Evolutionary conservation across 768 basidiomycete genomes (phyloP).

Genomic region (Cantharellus cinnabarinus): DNA sequence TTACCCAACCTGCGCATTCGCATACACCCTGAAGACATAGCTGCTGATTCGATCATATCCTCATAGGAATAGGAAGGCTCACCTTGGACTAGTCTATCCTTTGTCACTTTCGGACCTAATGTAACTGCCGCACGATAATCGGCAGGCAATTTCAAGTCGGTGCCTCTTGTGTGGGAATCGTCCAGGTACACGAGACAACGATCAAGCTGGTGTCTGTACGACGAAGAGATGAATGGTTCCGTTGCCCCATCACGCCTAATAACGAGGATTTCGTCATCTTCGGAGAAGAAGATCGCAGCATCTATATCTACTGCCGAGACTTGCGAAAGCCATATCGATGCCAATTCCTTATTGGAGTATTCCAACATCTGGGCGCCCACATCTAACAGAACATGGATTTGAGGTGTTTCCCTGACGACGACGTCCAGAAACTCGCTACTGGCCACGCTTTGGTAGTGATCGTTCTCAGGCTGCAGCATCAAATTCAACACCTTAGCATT

Average conservation of each 20-base stretch:
- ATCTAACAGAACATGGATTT: constrained; percentile 14
- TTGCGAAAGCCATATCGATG: not conserved
- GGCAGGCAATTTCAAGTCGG: constrained; percentile 29
- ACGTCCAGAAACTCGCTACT: constrained; percentile 10
- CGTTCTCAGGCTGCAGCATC: constrained; percentile 6
- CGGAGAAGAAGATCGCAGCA: constrained; percentile 27
- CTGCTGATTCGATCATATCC: not conserved
- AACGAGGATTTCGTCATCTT: constrained; percentile 18
- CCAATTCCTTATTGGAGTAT: not conserved
- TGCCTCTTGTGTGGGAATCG: constrained; percentile 33
- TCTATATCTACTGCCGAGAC: constrained; percentile 8
- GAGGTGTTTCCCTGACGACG: constrained; percentile 12
- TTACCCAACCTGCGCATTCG: constrained; percentile 30
- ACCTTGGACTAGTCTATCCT: constrained; percentile 34
- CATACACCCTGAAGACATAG: constrained; percentile 25
- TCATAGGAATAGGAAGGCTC: constrained; percentile 3
- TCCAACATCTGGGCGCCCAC: constrained; percentile 1
- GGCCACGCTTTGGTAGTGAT: constrained; percentile 10
- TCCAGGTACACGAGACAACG: constrained; percentile 31
- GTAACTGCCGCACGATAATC: constrained; percentile 27
- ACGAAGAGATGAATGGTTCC: constrained; percentile 21
- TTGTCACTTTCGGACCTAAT: constrained; percentile 29
- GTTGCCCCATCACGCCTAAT: constrained; percentile 19
- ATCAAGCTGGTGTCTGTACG: constrained; percentile 18
- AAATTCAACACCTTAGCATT: constrained; percentile 10